Conservation (phyloP, 305 asterid species). For the Fraxinus paxiana region DNA sequence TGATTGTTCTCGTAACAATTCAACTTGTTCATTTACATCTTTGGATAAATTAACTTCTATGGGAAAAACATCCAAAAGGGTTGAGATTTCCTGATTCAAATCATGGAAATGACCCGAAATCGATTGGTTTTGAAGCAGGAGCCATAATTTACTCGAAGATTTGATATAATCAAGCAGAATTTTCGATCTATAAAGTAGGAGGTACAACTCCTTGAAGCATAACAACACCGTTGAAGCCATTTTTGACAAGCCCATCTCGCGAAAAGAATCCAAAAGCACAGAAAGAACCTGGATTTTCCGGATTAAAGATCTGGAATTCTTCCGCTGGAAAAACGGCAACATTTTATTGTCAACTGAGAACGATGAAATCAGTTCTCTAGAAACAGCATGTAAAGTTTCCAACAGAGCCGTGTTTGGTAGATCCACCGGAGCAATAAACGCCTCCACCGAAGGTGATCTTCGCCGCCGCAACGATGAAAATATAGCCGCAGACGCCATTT, state of each 20-base stretch:
- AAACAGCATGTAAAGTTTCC: slow-evolving; percentile 47
- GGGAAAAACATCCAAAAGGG: slow-evolving; percentile 85
- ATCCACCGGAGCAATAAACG: slow-evolving; percentile 77
- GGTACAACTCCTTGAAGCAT: slow-evolving; percentile 88
- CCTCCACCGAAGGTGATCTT: slow-evolving; percentile 74
- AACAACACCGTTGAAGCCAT: slow-evolving; percentile 43
- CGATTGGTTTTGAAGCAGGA: slow-evolving; percentile 66
- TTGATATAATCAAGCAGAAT: slow-evolving; percentile 66
- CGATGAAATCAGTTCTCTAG: slow-evolving; percentile 48
- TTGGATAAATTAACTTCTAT: slow-evolving; percentile 41
- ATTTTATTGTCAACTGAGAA: slow-evolving; percentile 39
- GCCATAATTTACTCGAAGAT: slow-evolving; percentile 75
- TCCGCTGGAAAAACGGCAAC: slow-evolving; percentile 46
- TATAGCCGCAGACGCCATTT: slow-evolving; percentile 81
- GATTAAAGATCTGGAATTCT: slow-evolving; percentile 57
- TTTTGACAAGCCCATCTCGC: slow-evolving; percentile 34
- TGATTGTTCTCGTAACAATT: slow-evolving; percentile 57
- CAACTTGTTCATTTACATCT: slow-evolving; percentile 69
- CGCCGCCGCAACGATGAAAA: slow-evolving; percentile 85
- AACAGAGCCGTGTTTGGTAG: slow-evolving; percentile 51
- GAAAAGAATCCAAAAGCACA: slow-evolving; percentile 52
- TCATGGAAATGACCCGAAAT: slow-evolving; percentile 82
- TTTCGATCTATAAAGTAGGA: slow-evolving; percentile 74
- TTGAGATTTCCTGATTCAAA: slow-evolving; percentile 70
- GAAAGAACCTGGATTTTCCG: slow-evolving; percentile 63